Evolutionary conservation across 495 filamentous ascomycete species (phyloP).

Genomic region (Halenospora varia): DNA sequence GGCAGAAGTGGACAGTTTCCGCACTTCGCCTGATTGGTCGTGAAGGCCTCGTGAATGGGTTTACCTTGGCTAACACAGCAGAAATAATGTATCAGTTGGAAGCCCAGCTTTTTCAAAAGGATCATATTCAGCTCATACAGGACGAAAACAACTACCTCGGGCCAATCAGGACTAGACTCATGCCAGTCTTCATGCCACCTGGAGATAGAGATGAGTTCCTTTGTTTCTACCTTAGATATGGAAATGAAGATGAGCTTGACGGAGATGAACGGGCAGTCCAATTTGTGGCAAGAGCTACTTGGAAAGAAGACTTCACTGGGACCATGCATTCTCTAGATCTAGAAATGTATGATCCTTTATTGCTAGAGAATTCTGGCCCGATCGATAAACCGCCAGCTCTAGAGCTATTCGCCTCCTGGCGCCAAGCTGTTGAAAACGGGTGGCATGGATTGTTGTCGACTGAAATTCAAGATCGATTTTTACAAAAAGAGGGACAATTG

Average conservation of each 20-base stretch:
- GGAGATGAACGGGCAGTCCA: slow-evolving; percentile 3
- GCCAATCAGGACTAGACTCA: slow-evolving; percentile 4
- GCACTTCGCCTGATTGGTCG: slow-evolving; percentile 4
- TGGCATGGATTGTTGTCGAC: slow-evolving; percentile 15
- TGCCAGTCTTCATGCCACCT: slow-evolving; percentile 11
- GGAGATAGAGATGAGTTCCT: slow-evolving; percentile 1
- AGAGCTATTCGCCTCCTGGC: slow-evolving; percentile 5
- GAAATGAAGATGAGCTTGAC: neutral
- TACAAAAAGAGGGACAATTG: neutral
- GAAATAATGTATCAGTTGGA: slow-evolving; percentile 10
- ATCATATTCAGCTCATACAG: neutral
- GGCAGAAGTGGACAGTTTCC: slow-evolving; percentile 11
- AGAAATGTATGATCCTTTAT: slow-evolving; percentile 1
- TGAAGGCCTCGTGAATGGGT: slow-evolving; percentile 10
- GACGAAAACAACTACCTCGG: slow-evolving; percentile 1
- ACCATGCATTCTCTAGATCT: slow-evolving; percentile 8
- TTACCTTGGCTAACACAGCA: slow-evolving; percentile 7
- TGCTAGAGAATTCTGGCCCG: neutral
- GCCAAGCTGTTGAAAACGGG: slow-evolving; percentile 8
- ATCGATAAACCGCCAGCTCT: neutral
- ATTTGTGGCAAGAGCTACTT: slow-evolving; percentile 10
- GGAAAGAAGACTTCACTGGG: slow-evolving; percentile 9
- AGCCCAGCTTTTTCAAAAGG: neutral
- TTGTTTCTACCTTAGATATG: slow-evolving; percentile 7
- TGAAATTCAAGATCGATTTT: slow-evolving; percentile 8